Base-by-base conservation (phyloP, 2,329 filamentous ascomycete genomes). In the Hypomyces rosellus region DNA sequence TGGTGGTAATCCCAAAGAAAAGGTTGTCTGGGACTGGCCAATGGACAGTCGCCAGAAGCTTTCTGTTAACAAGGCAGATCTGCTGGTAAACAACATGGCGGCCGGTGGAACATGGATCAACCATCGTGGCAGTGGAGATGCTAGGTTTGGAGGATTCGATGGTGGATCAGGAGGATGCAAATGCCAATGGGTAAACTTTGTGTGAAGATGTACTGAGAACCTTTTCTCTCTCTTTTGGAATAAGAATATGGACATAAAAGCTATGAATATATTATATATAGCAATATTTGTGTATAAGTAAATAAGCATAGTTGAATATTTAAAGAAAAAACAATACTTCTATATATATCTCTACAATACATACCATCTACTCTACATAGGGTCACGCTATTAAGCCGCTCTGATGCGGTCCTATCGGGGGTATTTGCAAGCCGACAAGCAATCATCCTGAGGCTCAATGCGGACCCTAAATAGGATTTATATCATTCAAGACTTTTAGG, bases 121-220 rank as follows among this genome's bases (percentile, higher is more conserved):
- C 59, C 69, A 69, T 11, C 67, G 73, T 9, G 69, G 65, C 2
- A 64, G 67, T 18, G 66, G 63, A 1, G 69, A 82, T 53, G 57
- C 65, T 11, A 73, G 68, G 22, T 68, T 78, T 51, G 82, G 82
- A 2, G 82, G 82, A 1, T 76, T 79, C 55, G 82, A 86, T 62
- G 82, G 82, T 18, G 82, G 82, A 36, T 76, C 72, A 1, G 81
- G 81, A 14, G 82, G 82, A 1, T 85, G 82, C 60, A 73, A 69
- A 63, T 85, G 82, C 62, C 69, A 75, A 57, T 85, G 81, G 78
- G 70, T 73, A 50, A 85, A 85, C 53, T 82, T 66, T 66, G 54
- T 60, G 14, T 61, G 48, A 55, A 41, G 13, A 30, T 3, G 5
- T 20, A 15, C 15, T 41, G 36, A n/a, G 9, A n/a, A 16, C 4